Evolutionary conservation across 2,329 filamentous ascomycete genomes (phyloP), one percentile per base, ranked within the genome.

Genomic region (Aspergillus brunneoviolaceus): DNA sequence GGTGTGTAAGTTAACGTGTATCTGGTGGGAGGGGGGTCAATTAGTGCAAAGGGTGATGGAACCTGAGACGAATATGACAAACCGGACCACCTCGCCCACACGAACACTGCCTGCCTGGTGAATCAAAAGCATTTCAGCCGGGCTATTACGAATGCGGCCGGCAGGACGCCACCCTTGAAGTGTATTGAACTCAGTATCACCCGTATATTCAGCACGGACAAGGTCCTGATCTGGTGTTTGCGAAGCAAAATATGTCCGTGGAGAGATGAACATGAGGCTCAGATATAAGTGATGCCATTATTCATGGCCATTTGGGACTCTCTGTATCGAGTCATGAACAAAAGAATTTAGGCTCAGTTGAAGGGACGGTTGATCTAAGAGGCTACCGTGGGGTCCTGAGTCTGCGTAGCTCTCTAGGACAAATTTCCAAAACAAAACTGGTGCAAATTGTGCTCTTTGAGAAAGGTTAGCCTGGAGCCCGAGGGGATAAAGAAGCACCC

Each of bases 1-100:
- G 95, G 95, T 1, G 89, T 95, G 77, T 99, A 99, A 53, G 92
- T 97, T 66, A 98, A 81, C 9, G 91, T 96, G 69, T 89, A 89
- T 63, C 85, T 87, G 65, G 57, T 59, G 5, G 31, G 47, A 51
- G 50, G 27, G 53, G 27, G 51, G 42, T 25, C 2, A 16, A n/a
- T 49, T 31, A 55, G 29, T 25, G 23, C 25, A 16, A 35, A 29
- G 33, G 42, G 21, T 27, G 4, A 12, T 21, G 16, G 33, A 42
- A 31, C 10, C 19, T n/a, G 55, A 25, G 48, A 21, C 42, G 52
- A 39, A 51, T 11, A 31, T 59, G 49, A 69, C 76, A 72, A 88
- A 96, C 80, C 95, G 89, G 64, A 97, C 87, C 45, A 97, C 89
- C 79, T 98, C 93, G 74, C 95, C 95, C 65, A 98, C 90, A 77